These are phyloP conservation scores for Claviceps sp. DNA, from an alignment of 2,329 filamentous ascomycete genomes.

Conservation along the genomic window DNA sequence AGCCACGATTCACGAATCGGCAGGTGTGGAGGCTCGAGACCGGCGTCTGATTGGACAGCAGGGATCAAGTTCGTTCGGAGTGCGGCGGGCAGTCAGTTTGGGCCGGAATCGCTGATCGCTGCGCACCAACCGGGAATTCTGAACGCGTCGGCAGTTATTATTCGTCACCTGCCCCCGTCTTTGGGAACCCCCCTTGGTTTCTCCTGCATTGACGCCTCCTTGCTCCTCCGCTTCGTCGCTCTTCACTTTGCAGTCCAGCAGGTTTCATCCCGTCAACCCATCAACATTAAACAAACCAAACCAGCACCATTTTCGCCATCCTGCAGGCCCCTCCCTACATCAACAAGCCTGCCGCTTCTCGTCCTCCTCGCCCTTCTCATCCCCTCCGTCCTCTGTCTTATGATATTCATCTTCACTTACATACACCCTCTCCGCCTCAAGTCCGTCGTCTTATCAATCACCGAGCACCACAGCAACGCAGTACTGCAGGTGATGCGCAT, in stretches of 20 bases:
- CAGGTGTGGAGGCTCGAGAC: constrained; percentile 21
- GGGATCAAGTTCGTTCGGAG: constrained; percentile 3
- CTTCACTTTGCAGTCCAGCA: no score
- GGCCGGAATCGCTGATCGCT: not conserved
- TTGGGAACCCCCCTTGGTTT: not conserved
- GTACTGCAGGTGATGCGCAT: not conserved
- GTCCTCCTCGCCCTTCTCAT: no score
- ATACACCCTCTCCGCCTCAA: not conserved
- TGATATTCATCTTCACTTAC: no score
- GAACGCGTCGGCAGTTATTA: no score
- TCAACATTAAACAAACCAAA: no score
- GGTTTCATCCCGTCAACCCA: no score
- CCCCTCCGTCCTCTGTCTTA: no score
- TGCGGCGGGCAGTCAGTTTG: constrained; percentile 7
- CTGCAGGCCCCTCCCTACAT: no score
- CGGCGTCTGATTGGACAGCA: constrained; percentile 21
- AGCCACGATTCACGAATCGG: not conserved
- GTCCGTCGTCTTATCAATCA: not conserved
- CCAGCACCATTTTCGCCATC: no score
- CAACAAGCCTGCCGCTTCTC: no score
- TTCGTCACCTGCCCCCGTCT: constrained; percentile 4
- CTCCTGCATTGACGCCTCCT: not conserved
- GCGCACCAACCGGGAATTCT: not conserved
- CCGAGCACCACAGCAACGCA: not conserved
- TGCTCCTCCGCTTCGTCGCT: not conserved